Base-by-base conservation (phyloP, 305 asterid genomes). In the Fraxinus latifolia region DNA sequence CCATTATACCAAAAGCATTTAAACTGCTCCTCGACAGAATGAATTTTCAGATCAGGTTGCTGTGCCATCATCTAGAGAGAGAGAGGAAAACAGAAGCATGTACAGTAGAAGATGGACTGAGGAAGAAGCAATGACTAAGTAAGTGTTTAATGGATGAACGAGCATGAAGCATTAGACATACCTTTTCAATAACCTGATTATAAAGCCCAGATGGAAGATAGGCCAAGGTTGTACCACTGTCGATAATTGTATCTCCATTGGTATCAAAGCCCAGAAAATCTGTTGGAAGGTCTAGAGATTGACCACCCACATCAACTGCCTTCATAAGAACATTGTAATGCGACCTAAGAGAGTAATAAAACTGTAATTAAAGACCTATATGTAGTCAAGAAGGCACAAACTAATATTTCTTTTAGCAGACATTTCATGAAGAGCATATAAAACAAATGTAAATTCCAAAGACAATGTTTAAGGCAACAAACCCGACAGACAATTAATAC, bases 151-250 rank as follows among this genome's bases (percentile, higher is more conserved):
- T 23, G 62, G 34, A 23, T 31, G 9, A 25, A 53, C n/a, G 7
- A 76, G 15, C 29, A 29, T 79, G 33, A 33, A 7, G 37, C 31
- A 67, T 68, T 79, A 50, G 50, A 77, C 84, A 6, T 79, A 92
- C 98, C 95, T 80, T 83, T 77, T 78, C 80, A 44, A 93, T 68
- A 79, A 93, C 76, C 80, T 90, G 90, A 65, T 83, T 83, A 68
- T 92, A 90, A 83, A 92, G 86, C 27, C 80, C 87, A 14, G 85
- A 79, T 5, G 96, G 96, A 77, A 93, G 90, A 84, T 91, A 89
- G 4, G 93, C 97, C 87, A 93, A 87, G 44, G 97, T 92, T 73
- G 97, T 87, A 17, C 97, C 97, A 72, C 95, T 92, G 85, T 93
- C 97, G 8, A 93, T 87, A 80, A 93, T 90, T 47, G 97, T 87